Evolutionary conservation across 352 stramenopile species (phyloP).

Genomic region (Phytophthora cryptogea): DNA sequence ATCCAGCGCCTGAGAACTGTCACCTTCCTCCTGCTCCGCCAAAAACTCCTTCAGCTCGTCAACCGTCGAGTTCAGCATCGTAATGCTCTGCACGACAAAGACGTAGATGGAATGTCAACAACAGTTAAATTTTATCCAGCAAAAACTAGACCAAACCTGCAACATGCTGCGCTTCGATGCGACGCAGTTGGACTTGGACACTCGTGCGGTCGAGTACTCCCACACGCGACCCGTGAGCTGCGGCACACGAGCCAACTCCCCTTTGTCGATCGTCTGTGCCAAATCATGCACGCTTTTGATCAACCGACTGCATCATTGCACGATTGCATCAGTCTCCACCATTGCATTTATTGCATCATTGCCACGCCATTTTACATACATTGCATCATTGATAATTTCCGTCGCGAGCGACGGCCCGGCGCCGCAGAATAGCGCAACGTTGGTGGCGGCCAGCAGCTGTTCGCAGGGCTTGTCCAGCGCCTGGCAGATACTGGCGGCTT

Average conservation of each 20-base stretch:
- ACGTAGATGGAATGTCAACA: background rate
- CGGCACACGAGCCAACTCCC: conserved; percentile 58
- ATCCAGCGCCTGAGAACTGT: conserved; percentile 31
- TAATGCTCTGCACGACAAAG: conserved; percentile 54
- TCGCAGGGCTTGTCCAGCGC: conserved; percentile 79
- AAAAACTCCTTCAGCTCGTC: conserved; percentile 83
- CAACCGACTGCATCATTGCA: conserved; percentile 48
- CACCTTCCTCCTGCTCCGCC: conserved; percentile 45
- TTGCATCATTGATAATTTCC: conserved; percentile 69
- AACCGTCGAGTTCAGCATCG: conserved; percentile 82
- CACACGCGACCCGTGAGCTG: conserved; percentile 84
- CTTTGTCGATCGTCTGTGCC: conserved; percentile 42
- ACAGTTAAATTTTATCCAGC: background rate
- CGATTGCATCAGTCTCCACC: too few relatives aligned
- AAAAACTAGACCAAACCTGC: conserved; percentile 40
- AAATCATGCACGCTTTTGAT: conserved; percentile 79
- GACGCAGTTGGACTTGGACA: conserved; percentile 88
- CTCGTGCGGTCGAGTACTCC: conserved; percentile 69
- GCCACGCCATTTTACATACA: conserved; percentile 44
- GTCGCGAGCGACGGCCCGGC: conserved; percentile 73
- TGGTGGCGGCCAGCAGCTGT: conserved; percentile 74
- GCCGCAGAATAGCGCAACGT: conserved; percentile 81
- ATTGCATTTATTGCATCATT: too few relatives aligned
- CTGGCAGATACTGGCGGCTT: conserved; percentile 79
- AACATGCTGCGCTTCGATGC: conserved; percentile 87